These are phyloP conservation scores for Bertia moriformis DNA, from an alignment of 2,329 filamentous ascomycete genomes.

Conservation along the genomic window DNA sequence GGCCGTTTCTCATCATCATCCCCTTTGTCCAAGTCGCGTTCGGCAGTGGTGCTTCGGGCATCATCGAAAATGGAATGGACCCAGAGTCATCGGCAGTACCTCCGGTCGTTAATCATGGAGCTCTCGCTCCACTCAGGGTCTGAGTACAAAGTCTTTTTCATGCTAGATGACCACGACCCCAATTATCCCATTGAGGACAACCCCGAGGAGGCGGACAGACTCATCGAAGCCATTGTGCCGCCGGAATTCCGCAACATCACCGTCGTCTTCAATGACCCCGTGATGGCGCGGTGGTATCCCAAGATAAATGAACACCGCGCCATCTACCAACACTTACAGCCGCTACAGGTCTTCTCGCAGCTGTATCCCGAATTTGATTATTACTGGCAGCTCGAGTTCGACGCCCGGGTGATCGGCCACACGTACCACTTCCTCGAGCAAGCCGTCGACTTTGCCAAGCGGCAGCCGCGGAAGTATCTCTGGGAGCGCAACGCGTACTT, in stretches of 20 bases:
- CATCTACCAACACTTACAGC: too few relatives aligned
- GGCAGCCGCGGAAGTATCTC: constrained; percentile 55
- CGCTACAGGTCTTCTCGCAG: constrained; percentile 61
- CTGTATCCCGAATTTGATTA: constrained; percentile 69
- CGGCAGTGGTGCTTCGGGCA: too few relatives aligned
- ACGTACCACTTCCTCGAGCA: constrained; percentile 67
- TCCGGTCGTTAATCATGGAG: constrained; percentile 68
- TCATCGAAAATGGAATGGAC: constrained; percentile 69
- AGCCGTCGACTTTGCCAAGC: constrained; percentile 44
- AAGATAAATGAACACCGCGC: too few relatives aligned
- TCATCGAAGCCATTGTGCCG: too few relatives aligned
- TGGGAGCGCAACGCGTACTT: constrained; percentile 64
- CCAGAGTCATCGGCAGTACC: constrained; percentile 63
- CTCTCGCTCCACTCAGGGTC: constrained; percentile 62
- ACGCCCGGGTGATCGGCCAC: constrained; percentile 65
- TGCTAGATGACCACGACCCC: constrained; percentile 57
- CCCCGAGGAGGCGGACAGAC: too few relatives aligned
- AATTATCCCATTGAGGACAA: too few relatives aligned
- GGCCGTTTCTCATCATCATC: too few relatives aligned
- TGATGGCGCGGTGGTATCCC: too few relatives aligned
- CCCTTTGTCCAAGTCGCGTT: too few relatives aligned
- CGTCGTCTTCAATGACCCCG: constrained; percentile 58
- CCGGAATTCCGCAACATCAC: constrained; percentile 57
- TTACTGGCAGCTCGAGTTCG: constrained; percentile 81
- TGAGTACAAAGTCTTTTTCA: constrained; percentile 66